These are phyloP conservation scores for Lentinula boryana DNA, from an alignment of 768 basidiomycete species.

Conservation along the genomic window DNA sequence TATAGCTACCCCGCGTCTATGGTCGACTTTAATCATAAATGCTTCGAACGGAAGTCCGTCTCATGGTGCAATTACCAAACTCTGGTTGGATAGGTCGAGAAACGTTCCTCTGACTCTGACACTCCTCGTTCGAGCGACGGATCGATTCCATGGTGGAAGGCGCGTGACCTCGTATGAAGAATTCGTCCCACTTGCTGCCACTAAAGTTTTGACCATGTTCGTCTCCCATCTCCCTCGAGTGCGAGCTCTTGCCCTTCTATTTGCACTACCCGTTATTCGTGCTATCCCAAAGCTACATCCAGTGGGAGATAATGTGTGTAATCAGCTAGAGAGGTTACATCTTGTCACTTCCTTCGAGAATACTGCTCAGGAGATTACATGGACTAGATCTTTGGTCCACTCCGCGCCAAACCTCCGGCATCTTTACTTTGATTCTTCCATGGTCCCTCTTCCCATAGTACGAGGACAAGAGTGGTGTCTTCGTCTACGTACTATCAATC, in stretches of 20 bases:
- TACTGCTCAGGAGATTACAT: not conserved
- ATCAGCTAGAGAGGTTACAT: not conserved
- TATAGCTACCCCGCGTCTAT: slow-evolving; percentile 29
- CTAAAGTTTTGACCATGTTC: not conserved
- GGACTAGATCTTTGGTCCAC: not conserved
- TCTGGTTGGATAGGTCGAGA: not conserved
- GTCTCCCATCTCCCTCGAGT: not conserved
- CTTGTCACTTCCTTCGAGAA: not conserved
- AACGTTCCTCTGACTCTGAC: not conserved
- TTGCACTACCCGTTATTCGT: not conserved
- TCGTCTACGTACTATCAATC: not conserved
- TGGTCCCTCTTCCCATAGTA: not conserved
- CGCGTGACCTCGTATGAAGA: not conserved
- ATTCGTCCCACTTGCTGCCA: not conserved
- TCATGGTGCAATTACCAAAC: not conserved
- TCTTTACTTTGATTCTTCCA: not conserved
- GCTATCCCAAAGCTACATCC: not conserved
- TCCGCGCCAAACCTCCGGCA: not conserved
- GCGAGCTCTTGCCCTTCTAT: not conserved
- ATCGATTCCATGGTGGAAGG: not conserved
- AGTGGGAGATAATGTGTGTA: not conserved
- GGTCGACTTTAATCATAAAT: slow-evolving; percentile 16
- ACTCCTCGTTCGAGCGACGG: not conserved
- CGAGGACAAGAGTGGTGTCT: not conserved
- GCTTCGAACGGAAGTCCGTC: not conserved